Conservation (phyloP, 371 early-diverging fungal genomes). For the Phascolomyces articulosus region DNA sequence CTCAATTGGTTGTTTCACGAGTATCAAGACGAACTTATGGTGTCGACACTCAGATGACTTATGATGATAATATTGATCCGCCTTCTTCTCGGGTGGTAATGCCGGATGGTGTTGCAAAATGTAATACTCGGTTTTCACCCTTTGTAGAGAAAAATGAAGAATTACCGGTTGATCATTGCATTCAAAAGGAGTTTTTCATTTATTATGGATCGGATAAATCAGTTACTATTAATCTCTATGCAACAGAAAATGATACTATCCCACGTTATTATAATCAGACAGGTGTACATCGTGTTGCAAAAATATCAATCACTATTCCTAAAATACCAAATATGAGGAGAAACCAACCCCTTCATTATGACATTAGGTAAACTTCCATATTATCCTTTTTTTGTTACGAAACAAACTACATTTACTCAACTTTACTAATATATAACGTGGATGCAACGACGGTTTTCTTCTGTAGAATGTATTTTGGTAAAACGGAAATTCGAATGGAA, state of each 20-base stretch:
- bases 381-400: too few species aligned
- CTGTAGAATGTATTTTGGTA: constrained; percentile 56
- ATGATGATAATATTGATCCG: constrained; percentile 40
- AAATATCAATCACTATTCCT: constrained; percentile 49
- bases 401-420: too few species aligned
- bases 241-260: constrained; percentile 36
- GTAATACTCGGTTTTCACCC: constrained; percentile 42
- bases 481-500: constrained; percentile 50
- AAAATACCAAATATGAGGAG: constrained; percentile 26
- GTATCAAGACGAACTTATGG: constrained; percentile 63
- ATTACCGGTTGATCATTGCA: constrained; percentile 47
- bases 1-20: constrained; percentile 53
- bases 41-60: constrained; percentile 61
- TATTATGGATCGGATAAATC: constrained; percentile 46
- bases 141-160: constrained; percentile 47
- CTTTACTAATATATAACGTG: background rate
- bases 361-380: constrained; percentile 48
- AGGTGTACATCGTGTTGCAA: constrained; percentile 42
- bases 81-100: constrained; percentile 31
- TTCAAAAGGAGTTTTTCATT: constrained; percentile 47
- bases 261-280: constrained; percentile 44
- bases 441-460: too few species aligned
- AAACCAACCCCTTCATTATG: constrained; percentile 41
- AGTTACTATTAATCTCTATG: constrained; percentile 48
- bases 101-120: constrained; percentile 49